Evolutionary conservation across 2,329 filamentous ascomycete species (phyloP).

Genomic region (Trichoderma sp.): DNA sequence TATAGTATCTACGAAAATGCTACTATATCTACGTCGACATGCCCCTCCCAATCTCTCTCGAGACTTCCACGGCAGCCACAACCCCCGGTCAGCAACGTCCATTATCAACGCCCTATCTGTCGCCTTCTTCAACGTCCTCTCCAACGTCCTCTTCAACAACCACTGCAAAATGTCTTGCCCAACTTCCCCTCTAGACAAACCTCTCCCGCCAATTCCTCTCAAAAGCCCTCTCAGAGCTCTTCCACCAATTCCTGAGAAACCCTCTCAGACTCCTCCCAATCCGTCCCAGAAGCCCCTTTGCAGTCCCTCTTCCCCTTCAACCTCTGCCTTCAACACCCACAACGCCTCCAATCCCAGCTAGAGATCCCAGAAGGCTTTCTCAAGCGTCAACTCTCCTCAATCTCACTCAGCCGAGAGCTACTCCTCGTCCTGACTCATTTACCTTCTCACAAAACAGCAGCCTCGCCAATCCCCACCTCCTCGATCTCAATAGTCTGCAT

Average conservation of each 20-base stretch:
- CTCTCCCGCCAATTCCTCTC: neutral
- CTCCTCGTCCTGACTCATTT: conserved; percentile 18
- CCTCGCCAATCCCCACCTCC: neutral
- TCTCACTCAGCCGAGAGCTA: neutral
- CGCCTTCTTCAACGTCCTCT: neutral
- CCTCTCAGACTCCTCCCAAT: neutral
- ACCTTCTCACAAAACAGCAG: neutral
- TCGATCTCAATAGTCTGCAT: neutral
- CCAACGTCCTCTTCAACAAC: neutral
- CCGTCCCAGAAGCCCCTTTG: neutral
- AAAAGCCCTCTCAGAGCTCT: neutral
- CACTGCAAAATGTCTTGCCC: neutral
- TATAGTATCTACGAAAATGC: neutral
- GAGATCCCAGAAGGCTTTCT: neutral
- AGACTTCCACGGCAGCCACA: neutral
- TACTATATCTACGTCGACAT: neutral
- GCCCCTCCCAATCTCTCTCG: neutral
- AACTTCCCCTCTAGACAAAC: neutral
- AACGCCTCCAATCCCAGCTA: neutral
- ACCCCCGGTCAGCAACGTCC: neutral
- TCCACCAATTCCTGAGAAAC: neutral
- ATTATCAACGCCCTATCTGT: neutral
- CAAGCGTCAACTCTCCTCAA: neutral
- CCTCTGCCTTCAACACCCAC: neutral
- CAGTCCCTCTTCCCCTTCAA: neutral